Conservation (phyloP, 1,284 basidiomycete species). For the Laetiporus sulphureus region DNA sequence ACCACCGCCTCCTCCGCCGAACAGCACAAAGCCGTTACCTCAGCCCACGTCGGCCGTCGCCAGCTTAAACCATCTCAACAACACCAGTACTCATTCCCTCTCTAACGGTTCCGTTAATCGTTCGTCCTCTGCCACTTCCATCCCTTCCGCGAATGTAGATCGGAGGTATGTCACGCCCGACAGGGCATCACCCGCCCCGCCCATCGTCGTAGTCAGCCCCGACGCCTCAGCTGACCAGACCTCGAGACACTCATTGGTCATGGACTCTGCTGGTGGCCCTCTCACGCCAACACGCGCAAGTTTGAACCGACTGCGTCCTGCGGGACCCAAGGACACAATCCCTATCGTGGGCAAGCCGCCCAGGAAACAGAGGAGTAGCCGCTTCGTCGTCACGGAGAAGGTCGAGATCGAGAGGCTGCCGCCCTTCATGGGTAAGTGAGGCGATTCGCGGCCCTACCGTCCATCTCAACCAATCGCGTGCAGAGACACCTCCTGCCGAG, state of each 20-base stretch:
- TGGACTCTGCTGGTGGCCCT: slow-evolving; percentile 40
- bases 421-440: slow-evolving; percentile 81
- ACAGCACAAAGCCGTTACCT: slow-evolving; percentile 54
- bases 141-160: slow-evolving; percentile 36
- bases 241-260: slow-evolving; percentile 47
- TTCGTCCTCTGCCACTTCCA: slow-evolving; percentile 30
- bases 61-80: slow-evolving; percentile 35
- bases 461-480: slow-evolving; percentile 3
- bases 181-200: slow-evolving; percentile 55
- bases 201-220: slow-evolving; percentile 86
- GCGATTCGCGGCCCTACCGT: not conserved
- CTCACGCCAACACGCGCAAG: slow-evolving; percentile 57
- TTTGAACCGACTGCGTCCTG: slow-evolving; percentile 55
- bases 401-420: slow-evolving; percentile 95
- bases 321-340: slow-evolving; percentile 88
- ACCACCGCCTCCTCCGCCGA: slow-evolving; percentile 59
- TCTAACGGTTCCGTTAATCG: slow-evolving; percentile 37
- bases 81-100: slow-evolving; percentile 37
- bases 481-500: slow-evolving; percentile 88
- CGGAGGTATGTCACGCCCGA: slow-evolving; percentile 44
- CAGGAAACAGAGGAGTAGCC: slow-evolving; percentile 90
- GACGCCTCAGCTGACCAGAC: slow-evolving; percentile 42
- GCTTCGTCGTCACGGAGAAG: slow-evolving; percentile 94
- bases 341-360: slow-evolving; percentile 93
- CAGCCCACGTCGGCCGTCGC: slow-evolving; percentile 33